Percentiles rank a stretch among this genome's conserved stretches.
Evolutionary conservation across 495 filamentous ascomycete species (phyloP).

Genomic region (Hypoxylon lienhwacheense): DNA sequence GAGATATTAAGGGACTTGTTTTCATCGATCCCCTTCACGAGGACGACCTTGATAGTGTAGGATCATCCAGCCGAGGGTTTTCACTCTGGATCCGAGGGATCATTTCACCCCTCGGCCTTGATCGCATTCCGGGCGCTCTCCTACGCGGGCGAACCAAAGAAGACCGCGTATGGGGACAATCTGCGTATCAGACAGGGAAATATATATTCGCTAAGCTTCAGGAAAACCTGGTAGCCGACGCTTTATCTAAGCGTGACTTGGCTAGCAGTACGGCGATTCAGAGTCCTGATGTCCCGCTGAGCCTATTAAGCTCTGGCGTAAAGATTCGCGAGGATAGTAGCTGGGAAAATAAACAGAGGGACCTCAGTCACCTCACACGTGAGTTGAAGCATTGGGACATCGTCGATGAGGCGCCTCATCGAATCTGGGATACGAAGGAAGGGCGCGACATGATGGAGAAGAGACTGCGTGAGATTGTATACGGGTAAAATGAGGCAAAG

Average conservation of each 20-base stretch:
- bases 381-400: slow-evolving; percentile 84
- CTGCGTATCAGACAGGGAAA: slow-evolving; percentile 75
- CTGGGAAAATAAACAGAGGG: slow-evolving; percentile 81
- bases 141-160: slow-evolving; percentile 76
- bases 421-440: slow-evolving; percentile 73
- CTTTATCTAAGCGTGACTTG: slow-evolving; percentile 80
- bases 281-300: slow-evolving; percentile 67
- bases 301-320: slow-evolving; percentile 77
- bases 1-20: slow-evolving; percentile 73
- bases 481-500: slow-evolving; percentile 1
- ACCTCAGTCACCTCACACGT: slow-evolving; percentile 74
- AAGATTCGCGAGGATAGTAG: slow-evolving; percentile 56
- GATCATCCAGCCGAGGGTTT: slow-evolving; percentile 71
- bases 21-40: slow-evolving; percentile 88
- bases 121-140: slow-evolving; percentile 73
- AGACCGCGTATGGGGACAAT: slow-evolving; percentile 79
- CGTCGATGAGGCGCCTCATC: slow-evolving; percentile 79
- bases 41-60: slow-evolving; percentile 70
- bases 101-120: slow-evolving; percentile 82
- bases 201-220: slow-evolving; percentile 88
- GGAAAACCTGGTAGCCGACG: slow-evolving; percentile 83
- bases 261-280: slow-evolving; percentile 75
- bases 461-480: slow-evolving; percentile 63
- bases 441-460: slow-evolving; percentile 73
- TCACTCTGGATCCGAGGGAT: slow-evolving; percentile 80